phyloP scores from a whole-genome alignment of 139 green algal genomes.

The Gonium pectorale region DNA sequence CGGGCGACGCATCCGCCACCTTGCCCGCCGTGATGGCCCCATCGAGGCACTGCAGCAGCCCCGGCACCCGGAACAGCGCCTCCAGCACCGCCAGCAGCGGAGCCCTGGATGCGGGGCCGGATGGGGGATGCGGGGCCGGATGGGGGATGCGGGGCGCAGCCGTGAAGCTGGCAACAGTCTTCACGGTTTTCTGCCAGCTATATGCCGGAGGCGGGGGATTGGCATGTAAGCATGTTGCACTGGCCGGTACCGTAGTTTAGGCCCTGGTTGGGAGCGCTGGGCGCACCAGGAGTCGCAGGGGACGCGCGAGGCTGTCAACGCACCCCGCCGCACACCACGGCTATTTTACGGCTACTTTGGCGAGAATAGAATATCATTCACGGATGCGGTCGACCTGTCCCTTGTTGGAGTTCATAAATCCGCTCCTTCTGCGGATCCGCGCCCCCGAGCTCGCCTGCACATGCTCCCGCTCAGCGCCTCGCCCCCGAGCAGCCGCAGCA shows the following conservation, averaged over 20 bases:
- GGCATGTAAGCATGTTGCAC: too few species aligned
- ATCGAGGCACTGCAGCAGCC: constrained; percentile 19
- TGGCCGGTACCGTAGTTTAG: not conserved
- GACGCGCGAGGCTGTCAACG: not conserved
- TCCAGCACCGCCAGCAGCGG: constrained; percentile 40
- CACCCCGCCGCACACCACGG: too few species aligned
- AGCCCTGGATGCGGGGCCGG: not conserved
- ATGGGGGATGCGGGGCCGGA: too few species aligned
- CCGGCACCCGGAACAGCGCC: constrained; percentile 23
- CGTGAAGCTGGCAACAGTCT: too few species aligned
- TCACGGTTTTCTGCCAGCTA: too few species aligned
- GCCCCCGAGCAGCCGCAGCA: constrained; percentile 32
- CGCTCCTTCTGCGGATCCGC: too few species aligned
- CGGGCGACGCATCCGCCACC: constrained; percentile 18
- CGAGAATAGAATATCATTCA: not conserved
- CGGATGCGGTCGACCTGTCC: not conserved
- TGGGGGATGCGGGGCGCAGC: too few species aligned
- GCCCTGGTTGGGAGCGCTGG: not conserved
- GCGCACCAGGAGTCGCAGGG: too few species aligned
- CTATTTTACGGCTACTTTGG: not conserved
- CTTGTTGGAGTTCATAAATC: not conserved
- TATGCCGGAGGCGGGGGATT: too few species aligned
- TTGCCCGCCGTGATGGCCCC: not conserved
- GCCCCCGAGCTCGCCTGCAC: constrained; percentile 8
- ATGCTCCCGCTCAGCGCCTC: constrained; percentile 31